Evolutionary conservation across 2,329 filamentous ascomycete genomes (phyloP).

Genomic region (Niveomyces coronatus): DNA sequence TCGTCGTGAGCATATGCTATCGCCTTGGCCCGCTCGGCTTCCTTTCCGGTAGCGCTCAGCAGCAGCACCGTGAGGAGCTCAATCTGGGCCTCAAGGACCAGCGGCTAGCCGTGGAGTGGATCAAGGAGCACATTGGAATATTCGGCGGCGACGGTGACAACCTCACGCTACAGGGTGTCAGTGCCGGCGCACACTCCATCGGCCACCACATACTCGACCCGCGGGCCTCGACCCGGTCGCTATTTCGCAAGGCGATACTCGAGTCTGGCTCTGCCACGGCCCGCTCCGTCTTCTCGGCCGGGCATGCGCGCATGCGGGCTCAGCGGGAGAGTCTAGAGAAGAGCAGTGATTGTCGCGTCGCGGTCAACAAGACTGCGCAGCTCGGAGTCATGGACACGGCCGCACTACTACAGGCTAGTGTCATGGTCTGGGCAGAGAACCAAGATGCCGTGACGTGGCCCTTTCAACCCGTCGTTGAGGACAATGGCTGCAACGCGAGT

Average conservation of each 20-base stretch:
- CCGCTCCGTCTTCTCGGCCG: slow-evolving; percentile 39
- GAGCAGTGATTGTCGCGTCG: not conserved
- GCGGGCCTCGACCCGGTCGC: slow-evolving; percentile 23
- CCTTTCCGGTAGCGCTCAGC: slow-evolving; percentile 41
- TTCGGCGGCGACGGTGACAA: slow-evolving; percentile 51
- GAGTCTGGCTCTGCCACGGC: slow-evolving; percentile 48
- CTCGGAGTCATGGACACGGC: slow-evolving; percentile 38
- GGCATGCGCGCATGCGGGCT: slow-evolving; percentile 45
- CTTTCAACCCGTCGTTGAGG: slow-evolving; percentile 57
- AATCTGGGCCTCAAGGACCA: slow-evolving; percentile 59
- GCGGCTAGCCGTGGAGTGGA: slow-evolving; percentile 47
- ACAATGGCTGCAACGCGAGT: slow-evolving; percentile 30
- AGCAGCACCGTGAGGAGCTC: slow-evolving; percentile 44
- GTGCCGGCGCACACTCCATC: slow-evolving; percentile 56
- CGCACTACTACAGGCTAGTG: slow-evolving; percentile 37
- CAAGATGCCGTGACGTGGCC: slow-evolving; percentile 42
- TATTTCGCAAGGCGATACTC: slow-evolving; percentile 43
- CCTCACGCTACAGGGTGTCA: slow-evolving; percentile 51
- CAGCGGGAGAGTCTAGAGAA: slow-evolving; percentile 32
- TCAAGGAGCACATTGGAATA: slow-evolving; percentile 44
- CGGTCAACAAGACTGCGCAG: not conserved
- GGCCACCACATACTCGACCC: slow-evolving; percentile 55
- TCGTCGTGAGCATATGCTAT: slow-evolving; percentile 53
- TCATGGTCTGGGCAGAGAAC: slow-evolving; percentile 33
- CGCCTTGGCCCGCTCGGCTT: slow-evolving; percentile 61